phyloP scores from a whole-genome alignment of 768 basidiomycete genomes.

The Tricholoma bakamatsutake region DNA sequence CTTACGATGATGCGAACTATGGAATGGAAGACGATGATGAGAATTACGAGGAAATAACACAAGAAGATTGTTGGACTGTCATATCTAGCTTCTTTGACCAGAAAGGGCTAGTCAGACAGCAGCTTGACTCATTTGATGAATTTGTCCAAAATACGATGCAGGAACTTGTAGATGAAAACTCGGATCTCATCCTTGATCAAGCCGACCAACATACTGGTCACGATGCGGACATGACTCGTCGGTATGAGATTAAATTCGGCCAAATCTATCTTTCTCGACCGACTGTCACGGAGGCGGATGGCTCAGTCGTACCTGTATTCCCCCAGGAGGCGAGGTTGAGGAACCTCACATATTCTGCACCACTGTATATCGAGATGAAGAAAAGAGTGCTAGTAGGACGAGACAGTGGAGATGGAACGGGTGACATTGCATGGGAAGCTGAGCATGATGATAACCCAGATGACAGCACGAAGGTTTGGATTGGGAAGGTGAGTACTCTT shows the following conservation, averaged over 20 bases:
- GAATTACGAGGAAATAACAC: constrained; percentile 73
- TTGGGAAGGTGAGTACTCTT: constrained; percentile 69
- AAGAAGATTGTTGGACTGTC: constrained; percentile 93
- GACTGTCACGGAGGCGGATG: constrained; percentile 93
- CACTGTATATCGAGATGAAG: constrained; percentile 92
- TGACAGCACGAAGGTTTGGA: constrained; percentile 83
- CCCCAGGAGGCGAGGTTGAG: constrained; percentile 95
- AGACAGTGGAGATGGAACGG: constrained; percentile 76
- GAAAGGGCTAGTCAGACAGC: constrained; percentile 96
- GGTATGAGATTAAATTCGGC: constrained; percentile 95
- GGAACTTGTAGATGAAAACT: constrained; percentile 94
- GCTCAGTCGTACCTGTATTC: constrained; percentile 88
- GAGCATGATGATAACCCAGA: constrained; percentile 60
- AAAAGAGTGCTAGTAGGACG: constrained; percentile 77
- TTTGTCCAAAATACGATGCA: constrained; percentile 99
- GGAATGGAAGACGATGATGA: constrained; percentile 51
- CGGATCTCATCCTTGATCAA: constrained; percentile 95
- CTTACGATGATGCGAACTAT: constrained; percentile 57
- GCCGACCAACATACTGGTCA: constrained; percentile 94
- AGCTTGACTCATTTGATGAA: constrained; percentile 97
- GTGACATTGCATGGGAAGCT: constrained; percentile 72
- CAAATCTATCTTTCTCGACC: constrained; percentile 97
- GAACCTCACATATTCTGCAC: constrained; percentile 94
- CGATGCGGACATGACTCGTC: constrained; percentile 71
- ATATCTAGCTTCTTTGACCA: constrained; percentile 96